A percentile compares a stretch with the other conserved stretches of the same genome.
Conservation (phyloP, 2,329 filamentous ascomycete species). For the Bipolaris sorokiniana region DNA sequence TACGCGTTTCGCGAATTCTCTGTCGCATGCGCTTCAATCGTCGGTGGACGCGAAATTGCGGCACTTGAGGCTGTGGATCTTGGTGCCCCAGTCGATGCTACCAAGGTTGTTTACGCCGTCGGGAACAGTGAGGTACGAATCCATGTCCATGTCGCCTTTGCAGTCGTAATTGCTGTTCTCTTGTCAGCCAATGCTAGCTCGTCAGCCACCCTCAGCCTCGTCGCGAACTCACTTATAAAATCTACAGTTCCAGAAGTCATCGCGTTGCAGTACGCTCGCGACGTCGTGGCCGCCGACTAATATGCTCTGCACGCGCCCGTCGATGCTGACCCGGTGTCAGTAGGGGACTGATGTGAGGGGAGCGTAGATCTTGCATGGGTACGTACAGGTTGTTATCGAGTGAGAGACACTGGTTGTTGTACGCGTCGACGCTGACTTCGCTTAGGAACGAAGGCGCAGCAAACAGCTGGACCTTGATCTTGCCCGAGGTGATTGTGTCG, state of each 20-base stretch:
- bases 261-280: conserved; percentile 27
- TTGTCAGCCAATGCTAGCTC: background rate
- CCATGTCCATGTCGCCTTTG: conserved; percentile 24
- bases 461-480: conserved; percentile 46
- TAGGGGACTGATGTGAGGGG: background rate
- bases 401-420: conserved; percentile 37
- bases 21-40: conserved; percentile 9
- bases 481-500: conserved; percentile 28
- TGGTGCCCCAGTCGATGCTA: conserved; percentile 36
- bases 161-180: conserved; percentile 42
- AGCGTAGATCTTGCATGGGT: background rate
- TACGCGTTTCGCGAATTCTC: background rate
- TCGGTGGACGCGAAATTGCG: conserved; percentile 22
- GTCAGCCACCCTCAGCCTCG: background rate
- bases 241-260: conserved; percentile 43
- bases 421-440: conserved; percentile 42
- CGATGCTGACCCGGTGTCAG: conserved; percentile 34
- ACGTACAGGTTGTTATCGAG: conserved; percentile 44
- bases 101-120: conserved; percentile 44
- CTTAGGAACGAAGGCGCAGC: conserved; percentile 41
- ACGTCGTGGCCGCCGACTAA: conserved; percentile 43
- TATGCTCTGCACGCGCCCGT: conserved; percentile 41
- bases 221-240: conserved; percentile 42
- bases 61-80: conserved; percentile 39
- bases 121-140: conserved; percentile 30